phyloP scores from a whole-genome alignment of 192 early-diverging fungal species.

The Umbelopsis ramanniana region DNA sequence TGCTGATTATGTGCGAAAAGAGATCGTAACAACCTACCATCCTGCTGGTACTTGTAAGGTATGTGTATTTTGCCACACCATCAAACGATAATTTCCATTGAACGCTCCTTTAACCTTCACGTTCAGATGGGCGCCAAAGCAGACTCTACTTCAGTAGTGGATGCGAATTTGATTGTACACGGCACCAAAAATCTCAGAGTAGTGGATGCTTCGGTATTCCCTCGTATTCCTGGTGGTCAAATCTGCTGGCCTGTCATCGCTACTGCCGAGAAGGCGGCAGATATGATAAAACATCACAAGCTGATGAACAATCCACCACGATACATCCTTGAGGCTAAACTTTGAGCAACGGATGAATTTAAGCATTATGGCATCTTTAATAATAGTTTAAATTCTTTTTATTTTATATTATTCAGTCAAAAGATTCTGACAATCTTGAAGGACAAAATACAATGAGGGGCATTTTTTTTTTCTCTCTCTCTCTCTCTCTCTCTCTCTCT shows the following conservation, averaged over 20 bases:
- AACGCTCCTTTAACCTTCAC: not conserved
- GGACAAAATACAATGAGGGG: constrained; percentile 1
- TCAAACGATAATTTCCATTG: not conserved
- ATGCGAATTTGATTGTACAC: constrained; percentile 28
- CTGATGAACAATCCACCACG: not conserved
- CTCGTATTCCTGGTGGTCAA: constrained; percentile 21
- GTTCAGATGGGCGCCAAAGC: not conserved
- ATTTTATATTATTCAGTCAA: not conserved
- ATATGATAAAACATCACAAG: constrained; percentile 27
- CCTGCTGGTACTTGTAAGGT: constrained; percentile 16
- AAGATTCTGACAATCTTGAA: not conserved
- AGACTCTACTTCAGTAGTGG: constrained; percentile 21
- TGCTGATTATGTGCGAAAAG: not conserved
- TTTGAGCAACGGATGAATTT: too few species aligned
- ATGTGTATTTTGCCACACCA: not conserved
- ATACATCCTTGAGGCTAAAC: not conserved
- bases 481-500: constrained; percentile 41
- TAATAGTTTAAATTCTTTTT: not conserved
- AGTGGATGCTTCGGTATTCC: constrained; percentile 40
- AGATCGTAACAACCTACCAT: constrained; percentile 5
- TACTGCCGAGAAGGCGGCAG: constrained; percentile 39
- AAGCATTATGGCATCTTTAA: too few species aligned
- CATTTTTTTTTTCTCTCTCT: not conserved
- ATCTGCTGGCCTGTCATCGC: constrained; percentile 26
- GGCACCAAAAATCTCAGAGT: constrained; percentile 35